Evolutionary conservation across 805 yeast genomes (phyloP).

Genomic region (Helenozyma baotianmanensis): DNA sequence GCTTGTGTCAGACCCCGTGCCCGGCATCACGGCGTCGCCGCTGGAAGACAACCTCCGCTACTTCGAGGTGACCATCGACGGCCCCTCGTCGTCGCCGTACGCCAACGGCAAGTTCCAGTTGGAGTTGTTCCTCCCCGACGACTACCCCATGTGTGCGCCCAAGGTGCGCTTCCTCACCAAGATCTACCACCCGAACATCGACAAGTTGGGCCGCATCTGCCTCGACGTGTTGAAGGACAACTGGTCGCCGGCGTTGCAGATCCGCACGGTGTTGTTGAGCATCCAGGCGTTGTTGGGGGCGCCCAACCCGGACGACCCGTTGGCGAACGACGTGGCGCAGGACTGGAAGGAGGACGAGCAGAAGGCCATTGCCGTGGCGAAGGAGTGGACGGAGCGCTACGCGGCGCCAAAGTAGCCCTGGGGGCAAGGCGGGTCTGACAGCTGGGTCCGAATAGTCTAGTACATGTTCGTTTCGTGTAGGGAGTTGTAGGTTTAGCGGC

Average conservation of each 20-base stretch:
- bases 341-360: constrained; percentile 88
- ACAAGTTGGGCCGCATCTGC: constrained; percentile 91
- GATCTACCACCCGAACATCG: constrained; percentile 96
- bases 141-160: constrained; percentile 97
- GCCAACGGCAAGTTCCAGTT: constrained; percentile 75
- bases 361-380: constrained; percentile 76
- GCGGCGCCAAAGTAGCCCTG: constrained; percentile 32
- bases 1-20: constrained; percentile 88
- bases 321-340: constrained; percentile 96
- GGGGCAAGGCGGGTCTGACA: neutral
- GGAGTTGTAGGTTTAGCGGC: no score
- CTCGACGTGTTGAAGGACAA: constrained; percentile 90
- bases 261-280: constrained; percentile 83
- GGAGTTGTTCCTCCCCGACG: constrained; percentile 90
- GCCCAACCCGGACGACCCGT: constrained; percentile 97
- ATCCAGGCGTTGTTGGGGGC: constrained; percentile 92
- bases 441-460: neutral
- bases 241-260: constrained; percentile 98
- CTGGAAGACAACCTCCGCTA: constrained; percentile 92
- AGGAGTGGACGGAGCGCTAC: constrained; percentile 64
- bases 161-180: constrained; percentile 90
- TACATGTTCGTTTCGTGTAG: neutral
- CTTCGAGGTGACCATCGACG: constrained; percentile 87
- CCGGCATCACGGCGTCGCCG: constrained; percentile 90
- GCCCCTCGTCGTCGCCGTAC: constrained; percentile 89